Percentiles rank a stretch among this genome's conserved stretches.
These are phyloP conservation scores for Venturiaceae sp. DNA, from an alignment of 2,329 filamentous ascomycete species.

Conservation along the genomic window DNA sequence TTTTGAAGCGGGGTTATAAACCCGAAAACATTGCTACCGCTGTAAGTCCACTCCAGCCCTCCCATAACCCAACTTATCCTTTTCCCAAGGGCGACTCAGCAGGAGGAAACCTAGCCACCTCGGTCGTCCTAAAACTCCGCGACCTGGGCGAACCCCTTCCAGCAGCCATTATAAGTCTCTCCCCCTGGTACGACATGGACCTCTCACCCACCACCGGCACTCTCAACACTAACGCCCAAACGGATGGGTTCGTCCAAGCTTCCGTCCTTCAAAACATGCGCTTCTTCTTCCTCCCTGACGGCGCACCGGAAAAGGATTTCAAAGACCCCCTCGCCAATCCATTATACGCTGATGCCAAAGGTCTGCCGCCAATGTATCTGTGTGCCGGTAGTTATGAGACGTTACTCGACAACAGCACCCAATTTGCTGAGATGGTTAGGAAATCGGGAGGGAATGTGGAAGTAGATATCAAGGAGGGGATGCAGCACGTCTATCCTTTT, in stretches of 20 bases:
- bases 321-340: neutral
- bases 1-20: conserved; percentile 1
- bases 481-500: conserved; percentile 5
- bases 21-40: neutral
- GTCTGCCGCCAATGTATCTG: conserved; percentile 2
- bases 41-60: neutral
- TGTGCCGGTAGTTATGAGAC: conserved; percentile 4
- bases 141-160: neutral
- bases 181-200: conserved; percentile 7
- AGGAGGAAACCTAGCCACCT: conserved; percentile 4
- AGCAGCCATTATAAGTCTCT: neutral
- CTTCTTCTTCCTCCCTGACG: neutral
- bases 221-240: neutral
- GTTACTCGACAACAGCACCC: neutral
- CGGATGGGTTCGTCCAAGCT: neutral
- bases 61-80: neutral
- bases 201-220: neutral
- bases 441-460: neutral
- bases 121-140: neutral
- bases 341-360: neutral
- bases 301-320: neutral
- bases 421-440: conserved; percentile 1
- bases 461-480: conserved; percentile 1
- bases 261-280: neutral
- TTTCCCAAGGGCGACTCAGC: neutral